Percentiles rank a stretch among this genome's conserved stretches.
These are phyloP conservation scores for Ligustrum vulgare DNA, from an alignment of 257 asterid genomes.

Conservation along the genomic window DNA sequence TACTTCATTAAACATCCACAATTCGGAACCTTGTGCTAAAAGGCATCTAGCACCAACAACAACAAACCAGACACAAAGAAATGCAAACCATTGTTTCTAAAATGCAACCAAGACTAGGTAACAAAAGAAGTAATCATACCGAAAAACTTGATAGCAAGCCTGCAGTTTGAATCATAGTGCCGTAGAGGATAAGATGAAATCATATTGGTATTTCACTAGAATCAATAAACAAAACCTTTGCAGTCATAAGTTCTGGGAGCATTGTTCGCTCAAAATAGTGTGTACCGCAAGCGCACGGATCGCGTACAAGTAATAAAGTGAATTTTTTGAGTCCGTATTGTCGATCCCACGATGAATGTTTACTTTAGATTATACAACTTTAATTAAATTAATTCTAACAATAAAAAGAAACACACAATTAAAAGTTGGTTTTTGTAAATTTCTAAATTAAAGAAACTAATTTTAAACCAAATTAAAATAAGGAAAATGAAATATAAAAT, in stretches of 20 bases:
- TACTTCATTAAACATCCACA: slow-evolving; percentile 96
- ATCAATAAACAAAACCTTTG: slow-evolving; percentile 29
- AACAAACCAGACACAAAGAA: slow-evolving; percentile 13
- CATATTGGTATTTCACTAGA: slow-evolving; percentile 30
- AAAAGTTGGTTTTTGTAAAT: too few species aligned
- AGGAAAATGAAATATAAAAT: too few species aligned
- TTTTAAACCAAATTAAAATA: too few species aligned
- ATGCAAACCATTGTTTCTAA: slow-evolving; percentile 6
- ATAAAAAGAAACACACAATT: too few species aligned
- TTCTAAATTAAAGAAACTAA: too few species aligned
- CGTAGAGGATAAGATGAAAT: slow-evolving; percentile 28
- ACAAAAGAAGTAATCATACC: slow-evolving; percentile 18
- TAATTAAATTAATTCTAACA: too few species aligned
- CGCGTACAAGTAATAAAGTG: too few species aligned
- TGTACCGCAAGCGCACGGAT: too few species aligned
- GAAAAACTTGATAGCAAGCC: slow-evolving; percentile 27
- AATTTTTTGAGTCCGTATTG: too few species aligned
- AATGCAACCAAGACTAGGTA: slow-evolving; percentile 4
- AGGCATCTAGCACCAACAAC: slow-evolving; percentile 81
- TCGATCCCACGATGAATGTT: too few species aligned
- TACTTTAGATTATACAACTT: too few species aligned
- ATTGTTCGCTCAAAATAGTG: too few species aligned
- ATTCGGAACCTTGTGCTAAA: slow-evolving; percentile 76
- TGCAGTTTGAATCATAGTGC: slow-evolving; percentile 22
- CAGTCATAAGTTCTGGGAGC: slow-evolving; percentile 37